A percentile compares a stretch with the other conserved stretches of the same genome.
Conservation (phyloP, 495 filamentous ascomycete genomes). For the Aspergillus incahuasiensis region DNA sequence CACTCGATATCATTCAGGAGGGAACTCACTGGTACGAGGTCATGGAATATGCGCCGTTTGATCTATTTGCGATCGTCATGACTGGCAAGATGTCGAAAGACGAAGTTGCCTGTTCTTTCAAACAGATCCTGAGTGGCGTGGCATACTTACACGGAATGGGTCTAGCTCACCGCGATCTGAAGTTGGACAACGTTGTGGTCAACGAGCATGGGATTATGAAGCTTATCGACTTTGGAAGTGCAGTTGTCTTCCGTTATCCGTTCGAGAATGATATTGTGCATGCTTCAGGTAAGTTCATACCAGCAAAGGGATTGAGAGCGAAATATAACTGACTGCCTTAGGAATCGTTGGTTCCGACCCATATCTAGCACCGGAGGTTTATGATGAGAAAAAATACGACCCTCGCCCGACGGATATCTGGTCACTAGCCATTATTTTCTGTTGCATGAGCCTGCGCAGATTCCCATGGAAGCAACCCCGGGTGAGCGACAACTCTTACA, state of each 20-base stretch:
- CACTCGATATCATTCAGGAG: conserved; percentile 93
- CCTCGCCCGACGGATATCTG: conserved; percentile 93
- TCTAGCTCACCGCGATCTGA: conserved; percentile 90
- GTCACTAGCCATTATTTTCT: conserved; percentile 98
- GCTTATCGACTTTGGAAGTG: conserved; percentile 98
- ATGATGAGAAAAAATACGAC: conserved; percentile 91
- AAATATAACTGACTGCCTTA: conserved; percentile 30
- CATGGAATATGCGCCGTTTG: conserved; percentile 98
- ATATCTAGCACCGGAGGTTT: conserved; percentile 95
- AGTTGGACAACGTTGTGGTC: conserved; percentile 97
- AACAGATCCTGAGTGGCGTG: conserved; percentile 94
- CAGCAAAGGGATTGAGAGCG: not conserved
- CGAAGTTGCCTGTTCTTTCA: conserved; percentile 83
- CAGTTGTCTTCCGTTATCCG: conserved; percentile 93
- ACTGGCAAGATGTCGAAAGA: conserved; percentile 95
- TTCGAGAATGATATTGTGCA: conserved; percentile 90
- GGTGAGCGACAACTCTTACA: conserved; percentile 88
- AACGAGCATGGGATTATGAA: conserved; percentile 99
- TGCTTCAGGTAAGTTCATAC: conserved; percentile 66
- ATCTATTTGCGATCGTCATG: conserved; percentile 98
- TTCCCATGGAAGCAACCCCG: conserved; percentile 98
- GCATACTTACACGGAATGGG: conserved; percentile 97
- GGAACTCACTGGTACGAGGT: conserved; percentile 96
- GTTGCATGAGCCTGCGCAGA: conserved; percentile 93
- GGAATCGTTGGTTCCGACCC: conserved; percentile 97